Evolutionary conservation across 805 yeast species (phyloP), one percentile per base, ranked within the genome.

Genomic region (Candida oleophila): DNA sequence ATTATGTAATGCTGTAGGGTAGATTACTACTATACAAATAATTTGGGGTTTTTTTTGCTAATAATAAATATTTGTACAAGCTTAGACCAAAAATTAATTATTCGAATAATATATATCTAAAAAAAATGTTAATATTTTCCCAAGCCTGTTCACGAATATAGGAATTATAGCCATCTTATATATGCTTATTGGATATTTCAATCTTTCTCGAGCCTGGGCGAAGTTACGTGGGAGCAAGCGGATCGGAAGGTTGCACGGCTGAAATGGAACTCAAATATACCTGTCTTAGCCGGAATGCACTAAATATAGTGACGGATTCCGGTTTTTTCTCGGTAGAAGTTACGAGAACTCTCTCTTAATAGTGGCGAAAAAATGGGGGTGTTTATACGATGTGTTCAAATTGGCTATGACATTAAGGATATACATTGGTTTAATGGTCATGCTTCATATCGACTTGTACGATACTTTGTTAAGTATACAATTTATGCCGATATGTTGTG

Each of bases 241-340:
- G 42, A 28, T 19, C 42, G 35, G 42, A 28, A 15, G 30, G 21
- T 11, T 14, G 42, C 30, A 39, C 42, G 42, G 42, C 42, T 39
- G 42, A 39, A n/a, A 38, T 22, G 41, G 41, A 22, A 38, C 32
- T 18, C 30, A 19, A 22, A 22, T 4, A n/a, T 22, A 4, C 39
- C 39, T 22, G 20, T 36, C 39, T 36, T 36, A 36, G 4, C 39
- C 4, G 39, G 39, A 9, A 25, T 20, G 14, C 39, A 4, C 39
- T 36, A 33, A 33, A 33, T 33, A 36, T 36, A 36, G 39, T 16
- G 39, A 36, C 39, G 30, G 30, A 36, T 36, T 34, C 16, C 12
- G 37, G 14, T 34, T 36, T 36, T 36, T 18, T 36, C 22, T 12
- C 18, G 36, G 21, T 9, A 12, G 39, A 36, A 36, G 20, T 18